Evolutionary conservation across 2,329 filamentous ascomycete genomes (phyloP).

Genomic region (Hypoxylon sp.): DNA sequence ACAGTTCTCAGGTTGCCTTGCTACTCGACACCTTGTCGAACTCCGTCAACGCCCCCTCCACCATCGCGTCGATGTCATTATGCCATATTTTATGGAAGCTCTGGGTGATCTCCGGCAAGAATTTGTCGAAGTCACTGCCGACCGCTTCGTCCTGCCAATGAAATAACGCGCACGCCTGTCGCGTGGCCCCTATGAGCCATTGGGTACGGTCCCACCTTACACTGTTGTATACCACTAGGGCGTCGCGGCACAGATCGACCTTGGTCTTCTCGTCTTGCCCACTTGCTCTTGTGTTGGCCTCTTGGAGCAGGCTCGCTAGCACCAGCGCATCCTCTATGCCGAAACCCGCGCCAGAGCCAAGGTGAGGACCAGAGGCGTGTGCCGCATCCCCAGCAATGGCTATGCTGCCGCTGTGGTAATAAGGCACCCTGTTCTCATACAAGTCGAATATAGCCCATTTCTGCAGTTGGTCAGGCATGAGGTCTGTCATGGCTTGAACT

Average conservation of each 20-base stretch:
- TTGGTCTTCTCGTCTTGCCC: constrained; percentile 9
- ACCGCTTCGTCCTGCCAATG: constrained; percentile 40
- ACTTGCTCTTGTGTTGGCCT: constrained; percentile 25
- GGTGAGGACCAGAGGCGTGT: constrained; percentile 62
- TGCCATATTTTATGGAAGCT: constrained; percentile 45
- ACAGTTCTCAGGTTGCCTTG: background rate
- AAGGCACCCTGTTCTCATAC: constrained; percentile 53
- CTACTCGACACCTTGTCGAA: constrained; percentile 18
- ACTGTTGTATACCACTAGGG: constrained; percentile 42
- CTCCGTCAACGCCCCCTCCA: constrained; percentile 21
- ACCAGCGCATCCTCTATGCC: constrained; percentile 62
- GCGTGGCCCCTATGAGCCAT: constrained; percentile 44
- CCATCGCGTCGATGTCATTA: constrained; percentile 42
- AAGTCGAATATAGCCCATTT: constrained; percentile 66
- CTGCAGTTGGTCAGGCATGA: constrained; percentile 58
- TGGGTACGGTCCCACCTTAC: constrained; percentile 43
- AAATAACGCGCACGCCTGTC: constrained; percentile 44
- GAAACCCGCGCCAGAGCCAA: constrained; percentile 63
- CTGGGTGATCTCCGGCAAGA: constrained; percentile 30
- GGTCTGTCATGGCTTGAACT: constrained; percentile 48
- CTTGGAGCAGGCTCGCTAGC: constrained; percentile 36
- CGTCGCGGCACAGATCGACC: constrained; percentile 34
- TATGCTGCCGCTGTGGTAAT: constrained; percentile 54
- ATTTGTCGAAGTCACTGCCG: constrained; percentile 35
- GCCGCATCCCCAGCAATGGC: constrained; percentile 65